Evolutionary conservation across 2,329 filamentous ascomycete genomes (phyloP), one percentile per base, ranked within the genome.

Genomic region (Fusarium sterilihyphosum): DNA sequence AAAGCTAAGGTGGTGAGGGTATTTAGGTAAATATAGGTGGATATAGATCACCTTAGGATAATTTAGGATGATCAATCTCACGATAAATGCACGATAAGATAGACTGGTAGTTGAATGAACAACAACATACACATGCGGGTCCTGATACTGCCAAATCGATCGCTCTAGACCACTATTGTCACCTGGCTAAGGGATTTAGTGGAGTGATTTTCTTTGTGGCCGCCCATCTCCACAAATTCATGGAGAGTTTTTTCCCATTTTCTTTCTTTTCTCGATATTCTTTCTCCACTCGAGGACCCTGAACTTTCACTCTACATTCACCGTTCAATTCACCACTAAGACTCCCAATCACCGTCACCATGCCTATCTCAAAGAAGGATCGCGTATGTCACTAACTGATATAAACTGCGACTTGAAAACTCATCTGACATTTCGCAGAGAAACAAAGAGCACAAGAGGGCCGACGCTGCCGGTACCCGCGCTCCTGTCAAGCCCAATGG

Each of bases 401-500:
- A 4, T 20, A 2, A 29, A 16, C 2, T n/a, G 17, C 8, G 4
- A 18, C 8, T 16, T 7, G 18, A 16, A 17, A 52, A 35, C 46
- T 58, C 57, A 60, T 38, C 49, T 56, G 29, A 61, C 26, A 26
- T 24, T 49, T 50, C 50, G 8, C 44, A 88, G 84, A 83, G 87
- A 75, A 82, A 84, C 75, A 86, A 86, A 78, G 88, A 89, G 81
- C 88, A 89, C 82, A 87, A 88, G 78, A 87, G 85, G 73, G 88
- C 85, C 47, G 88, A 89, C 8, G 85, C 84, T 35, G 87, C 86
- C 37, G 88, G 88, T 68, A 89, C 88, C 61, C 85, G 87, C 57
- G 83, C 85, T 40, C 83, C 86, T 1, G 86, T 89, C 69, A 88
- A 89, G 81, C 79, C 87, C 24, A 89, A 89, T 73, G 88, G 88